Base-by-base conservation (phyloP, 257 asterid genomes). In the Lycium ferocissimum region DNA sequence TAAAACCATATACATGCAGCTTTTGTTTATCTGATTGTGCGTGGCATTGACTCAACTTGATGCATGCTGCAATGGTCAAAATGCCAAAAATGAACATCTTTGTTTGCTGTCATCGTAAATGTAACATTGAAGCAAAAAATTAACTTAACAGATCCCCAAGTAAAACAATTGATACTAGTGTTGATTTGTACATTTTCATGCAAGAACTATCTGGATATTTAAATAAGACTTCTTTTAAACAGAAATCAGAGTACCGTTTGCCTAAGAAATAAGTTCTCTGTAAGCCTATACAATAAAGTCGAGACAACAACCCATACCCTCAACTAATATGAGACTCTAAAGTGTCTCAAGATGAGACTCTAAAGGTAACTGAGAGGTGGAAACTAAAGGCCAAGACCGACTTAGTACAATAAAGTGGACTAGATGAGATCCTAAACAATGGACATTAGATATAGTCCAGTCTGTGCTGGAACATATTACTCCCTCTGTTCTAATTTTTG, bases 41-140 rank as follows among this genome's bases (percentile, higher is more conserved):
- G 70, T 92, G 89, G 87, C 99, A 95, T 40, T 93, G 91, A 86
- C 97, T 93, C 90, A 95, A 88, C 93, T 87, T 89, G 92, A 91
- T 87, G 92, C 99, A 95, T 59, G 90, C 99, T 95, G 98, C 92
- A 95, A 86, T 38, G 75, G 59, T 62, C 84, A 73, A 83, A 61
- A 63, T 70, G 88, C 73, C 90, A 89, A 86, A 63, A 13, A 61
- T 43, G 0, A 76, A 76, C 63, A 51, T 76, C 63, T 53, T 75
- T 7, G 63, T 76, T 51, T 51, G 47, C 12, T 51, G 63, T n/a
- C 82, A 26, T 51, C 43, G 4, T 47, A 33, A 49, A 76, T 9
- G 0, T 51, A 76, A 76, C 4, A 58, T 17, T 18, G 65, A 58
- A 51, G 82, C 22, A 76, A 76, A 51, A 51, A 53, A 17, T 6